Evolutionary conservation across 208 protist species (phyloP).

Genomic region (Lotmaria passim): DNA sequence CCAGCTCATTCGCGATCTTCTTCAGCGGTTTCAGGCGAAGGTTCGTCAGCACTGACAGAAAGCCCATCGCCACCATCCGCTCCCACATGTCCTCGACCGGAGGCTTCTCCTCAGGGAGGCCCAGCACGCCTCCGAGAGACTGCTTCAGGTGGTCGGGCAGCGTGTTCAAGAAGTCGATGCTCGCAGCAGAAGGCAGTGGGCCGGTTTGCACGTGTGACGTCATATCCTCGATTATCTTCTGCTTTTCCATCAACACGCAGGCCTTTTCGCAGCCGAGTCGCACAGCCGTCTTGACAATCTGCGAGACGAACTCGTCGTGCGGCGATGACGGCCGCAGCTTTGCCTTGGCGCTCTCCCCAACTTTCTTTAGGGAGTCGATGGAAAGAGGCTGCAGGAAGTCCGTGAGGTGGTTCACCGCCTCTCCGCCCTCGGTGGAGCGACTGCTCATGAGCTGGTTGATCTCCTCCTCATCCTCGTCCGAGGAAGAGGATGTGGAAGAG

Average conservation of each 20-base stretch:
- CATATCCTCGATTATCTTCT: constrained; percentile 91
- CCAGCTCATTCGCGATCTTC: constrained; percentile 84
- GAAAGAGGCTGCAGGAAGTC: constrained; percentile 84
- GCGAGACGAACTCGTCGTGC: constrained; percentile 81
- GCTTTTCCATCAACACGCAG: constrained; percentile 88
- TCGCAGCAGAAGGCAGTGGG: constrained; percentile 73
- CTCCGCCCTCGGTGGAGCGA: constrained; percentile 55
- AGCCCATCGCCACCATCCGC: constrained; percentile 91
- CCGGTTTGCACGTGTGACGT: constrained; percentile 79
- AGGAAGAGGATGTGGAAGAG: constrained; percentile 70
- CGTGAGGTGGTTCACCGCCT: constrained; percentile 82
- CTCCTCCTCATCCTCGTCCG: constrained; percentile 64
- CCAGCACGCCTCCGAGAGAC: constrained; percentile 73
- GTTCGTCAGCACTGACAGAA: constrained; percentile 88
- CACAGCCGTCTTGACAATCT: constrained; percentile 88
- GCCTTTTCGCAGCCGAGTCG: constrained; percentile 88
- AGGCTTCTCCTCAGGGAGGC: constrained; percentile 77
- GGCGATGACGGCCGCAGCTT: constrained; percentile 79
- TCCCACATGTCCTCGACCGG: constrained; percentile 90
- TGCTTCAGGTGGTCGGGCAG: constrained; percentile 81
- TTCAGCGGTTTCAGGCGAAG: constrained; percentile 89
- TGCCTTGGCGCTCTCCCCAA: constrained; percentile 89
- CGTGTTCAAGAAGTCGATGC: constrained; percentile 86
- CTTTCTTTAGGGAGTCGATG: constrained; percentile 90
- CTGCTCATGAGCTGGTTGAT: constrained; percentile 34